These are phyloP conservation scores for Ochetophila trinervis DNA, from an alignment of 306 rosid genomes.

Conservation along the genomic window DNA sequence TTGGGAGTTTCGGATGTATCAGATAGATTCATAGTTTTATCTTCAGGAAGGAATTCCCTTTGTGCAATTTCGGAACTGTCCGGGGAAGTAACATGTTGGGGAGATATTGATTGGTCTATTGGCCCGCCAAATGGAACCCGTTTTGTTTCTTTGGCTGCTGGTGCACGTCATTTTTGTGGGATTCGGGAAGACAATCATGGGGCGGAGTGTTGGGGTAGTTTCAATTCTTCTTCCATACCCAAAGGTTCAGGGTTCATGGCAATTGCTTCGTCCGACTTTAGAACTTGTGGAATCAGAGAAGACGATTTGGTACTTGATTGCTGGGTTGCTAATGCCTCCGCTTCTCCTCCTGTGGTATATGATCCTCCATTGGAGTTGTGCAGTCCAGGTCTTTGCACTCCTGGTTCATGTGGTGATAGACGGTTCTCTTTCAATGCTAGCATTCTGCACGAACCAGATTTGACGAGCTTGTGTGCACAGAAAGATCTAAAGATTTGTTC, in stretches of 20 bases:
- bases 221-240: conserved; percentile 62
- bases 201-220: conserved; percentile 78
- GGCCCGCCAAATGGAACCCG: conserved; percentile 26
- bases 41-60: conserved; percentile 55
- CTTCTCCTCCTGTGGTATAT: conserved; percentile 30
- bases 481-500: conserved; percentile 76
- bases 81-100: conserved; percentile 72
- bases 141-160: conserved; percentile 54
- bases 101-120: conserved; percentile 33
- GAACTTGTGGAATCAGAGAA: conserved; percentile 83
- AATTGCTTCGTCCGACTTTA: conserved; percentile 74
- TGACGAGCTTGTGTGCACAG: conserved; percentile 66
- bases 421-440: conserved; percentile 84
- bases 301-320: conserved; percentile 82
- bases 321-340: conserved; percentile 59
- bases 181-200: conserved; percentile 69
- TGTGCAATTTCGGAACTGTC: conserved; percentile 63
- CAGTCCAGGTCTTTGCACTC: conserved; percentile 76
- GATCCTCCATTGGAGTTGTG: conserved; percentile 92
- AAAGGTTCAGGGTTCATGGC: conserved; percentile 68
- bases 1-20: conserved; percentile 42
- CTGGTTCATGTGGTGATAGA: conserved; percentile 41
- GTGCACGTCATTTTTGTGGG: conserved; percentile 72
- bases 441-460: conserved; percentile 57
- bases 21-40: conserved; percentile 45